Conservation (phyloP, 2,329 filamentous ascomycete genomes). For the Basipetospora chlamydospora region DNA sequence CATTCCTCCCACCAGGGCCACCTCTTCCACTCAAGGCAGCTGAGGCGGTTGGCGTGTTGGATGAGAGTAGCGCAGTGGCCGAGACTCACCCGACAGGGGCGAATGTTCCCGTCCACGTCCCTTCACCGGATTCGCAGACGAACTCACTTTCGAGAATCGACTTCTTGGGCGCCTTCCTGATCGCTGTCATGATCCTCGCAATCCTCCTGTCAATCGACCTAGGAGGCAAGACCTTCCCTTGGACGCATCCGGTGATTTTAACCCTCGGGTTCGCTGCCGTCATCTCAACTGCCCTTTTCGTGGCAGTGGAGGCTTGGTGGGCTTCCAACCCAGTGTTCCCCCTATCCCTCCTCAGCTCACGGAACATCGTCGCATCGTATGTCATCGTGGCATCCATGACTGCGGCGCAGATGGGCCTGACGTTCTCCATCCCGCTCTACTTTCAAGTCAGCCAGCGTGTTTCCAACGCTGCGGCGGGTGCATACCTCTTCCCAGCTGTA, state of each 20-base stretch:
- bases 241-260: conserved; percentile 32
- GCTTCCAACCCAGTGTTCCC: conserved; percentile 45
- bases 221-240: conserved; percentile 39
- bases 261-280: conserved; percentile 26
- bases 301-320: conserved; percentile 29
- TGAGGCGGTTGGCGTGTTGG: too few relatives aligned
- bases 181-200: conserved; percentile 42
- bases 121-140: neutral
- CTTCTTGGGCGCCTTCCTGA: conserved; percentile 38
- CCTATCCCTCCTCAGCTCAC: conserved; percentile 33
- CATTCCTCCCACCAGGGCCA: conserved; percentile 25
- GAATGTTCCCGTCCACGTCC: neutral
- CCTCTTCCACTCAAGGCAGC: too few relatives aligned
- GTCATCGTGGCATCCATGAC: conserved; percentile 36
- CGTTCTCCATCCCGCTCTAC: conserved; percentile 54
- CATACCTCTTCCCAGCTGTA: conserved; percentile 53
- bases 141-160: conserved; percentile 28
- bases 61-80: too few relatives aligned
- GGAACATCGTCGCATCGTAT: conserved; percentile 38
- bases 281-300: conserved; percentile 23
- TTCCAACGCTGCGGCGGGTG: conserved; percentile 41
- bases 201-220: conserved; percentile 41
- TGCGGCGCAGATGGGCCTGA: conserved; percentile 34
- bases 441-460: conserved; percentile 48
- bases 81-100: too few relatives aligned